Base-by-base conservation (phyloP, 2,329 filamentous ascomycete species). In the Calcarisporium arbuscula region DNA sequence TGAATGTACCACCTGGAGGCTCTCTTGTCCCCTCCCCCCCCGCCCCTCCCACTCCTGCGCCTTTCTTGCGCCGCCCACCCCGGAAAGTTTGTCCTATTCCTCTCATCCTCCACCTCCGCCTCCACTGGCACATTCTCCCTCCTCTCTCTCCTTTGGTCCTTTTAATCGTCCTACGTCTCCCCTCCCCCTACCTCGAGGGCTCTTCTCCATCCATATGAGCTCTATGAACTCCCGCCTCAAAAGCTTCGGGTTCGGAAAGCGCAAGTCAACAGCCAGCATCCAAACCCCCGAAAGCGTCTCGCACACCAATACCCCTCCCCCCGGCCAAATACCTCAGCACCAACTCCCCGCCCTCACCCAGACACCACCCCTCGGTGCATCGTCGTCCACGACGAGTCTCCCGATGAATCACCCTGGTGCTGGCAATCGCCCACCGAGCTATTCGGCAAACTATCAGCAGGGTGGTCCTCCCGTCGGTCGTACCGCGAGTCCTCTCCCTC, bases 191-290 rank as follows among this genome's bases (percentile, higher is more conserved):
- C 42, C 42, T 36, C 43, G n/a, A n/a, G n/a, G n/a, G n/a, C 46
- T 47, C 46, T 44, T 45, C 45, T 46, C 45, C 49, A 58, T 57
- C 60, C 57, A 57, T 60, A 84, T 85, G 80, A 84, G 76, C 74
- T 85, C 79, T 72, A 75, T 84, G 77, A 85, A 85, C 71, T 76
- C 77, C 61, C 79, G 82, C 65, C 77, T 86, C 62, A 84, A 85
- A 72, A 75, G 76, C 72, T 74, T 87, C 68, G 81, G 83, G 66
- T 83, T 85, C 71, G 82, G 81, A 67, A 85, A 84, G 75, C 80
- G 83, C 64, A 84, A 80, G 70, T 82, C 80, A 54, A 70, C 70
- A 53, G 70, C 72, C 58, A 77, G 70, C 61, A 74, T 75, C 52
- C 69, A 72, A 47, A 56, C 63, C 57, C 21, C 31, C 34, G 64